phyloP scores from a whole-genome alignment of 2,329 filamentous ascomycete genomes.

The Ambrosiella cleistominuta region DNA sequence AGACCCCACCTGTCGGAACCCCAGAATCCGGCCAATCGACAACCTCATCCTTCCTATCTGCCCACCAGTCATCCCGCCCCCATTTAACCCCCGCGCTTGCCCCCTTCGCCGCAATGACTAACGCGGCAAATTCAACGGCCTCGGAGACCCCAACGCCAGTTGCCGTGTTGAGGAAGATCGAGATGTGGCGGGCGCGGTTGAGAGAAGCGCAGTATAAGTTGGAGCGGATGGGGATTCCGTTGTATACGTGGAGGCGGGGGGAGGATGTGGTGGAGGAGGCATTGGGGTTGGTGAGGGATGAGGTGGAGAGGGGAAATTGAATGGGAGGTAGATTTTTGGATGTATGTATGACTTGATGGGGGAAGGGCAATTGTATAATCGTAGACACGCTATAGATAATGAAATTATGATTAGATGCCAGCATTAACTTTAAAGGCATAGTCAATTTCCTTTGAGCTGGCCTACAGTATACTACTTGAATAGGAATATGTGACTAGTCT shows the following conservation, averaged over 20 bases:
- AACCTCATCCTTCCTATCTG: not conserved
- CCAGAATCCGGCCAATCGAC: slow-evolving; percentile 4
- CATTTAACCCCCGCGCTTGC: slow-evolving; percentile 47
- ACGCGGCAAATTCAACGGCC: slow-evolving; percentile 44
- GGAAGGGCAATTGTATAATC: no score
- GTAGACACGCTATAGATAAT: not conserved
- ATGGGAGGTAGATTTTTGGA: not conserved
- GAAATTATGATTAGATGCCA: not conserved
- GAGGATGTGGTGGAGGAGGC: slow-evolving; percentile 52
- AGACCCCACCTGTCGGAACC: slow-evolving; percentile 9
- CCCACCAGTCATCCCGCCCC: slow-evolving; percentile 8
- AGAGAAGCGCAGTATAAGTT: slow-evolving; percentile 24
- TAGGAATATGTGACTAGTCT: no score
- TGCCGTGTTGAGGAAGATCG: slow-evolving; percentile 5
- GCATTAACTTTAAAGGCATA: no score
- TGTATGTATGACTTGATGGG: not conserved
- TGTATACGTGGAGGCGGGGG: slow-evolving; percentile 59
- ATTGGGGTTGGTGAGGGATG: slow-evolving; percentile 22
- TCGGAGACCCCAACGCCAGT: slow-evolving; percentile 22
- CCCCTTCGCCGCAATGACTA: slow-evolving; percentile 53
- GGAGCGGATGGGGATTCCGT: slow-evolving; percentile 43
- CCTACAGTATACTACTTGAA: no score
- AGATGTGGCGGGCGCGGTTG: slow-evolving; percentile 3
- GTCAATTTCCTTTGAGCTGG: no score
- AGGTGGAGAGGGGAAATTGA: not conserved